Evolutionary conservation across 192 early-diverging fungal species (phyloP).

Genomic region (Allomyces arbusculus): DNA sequence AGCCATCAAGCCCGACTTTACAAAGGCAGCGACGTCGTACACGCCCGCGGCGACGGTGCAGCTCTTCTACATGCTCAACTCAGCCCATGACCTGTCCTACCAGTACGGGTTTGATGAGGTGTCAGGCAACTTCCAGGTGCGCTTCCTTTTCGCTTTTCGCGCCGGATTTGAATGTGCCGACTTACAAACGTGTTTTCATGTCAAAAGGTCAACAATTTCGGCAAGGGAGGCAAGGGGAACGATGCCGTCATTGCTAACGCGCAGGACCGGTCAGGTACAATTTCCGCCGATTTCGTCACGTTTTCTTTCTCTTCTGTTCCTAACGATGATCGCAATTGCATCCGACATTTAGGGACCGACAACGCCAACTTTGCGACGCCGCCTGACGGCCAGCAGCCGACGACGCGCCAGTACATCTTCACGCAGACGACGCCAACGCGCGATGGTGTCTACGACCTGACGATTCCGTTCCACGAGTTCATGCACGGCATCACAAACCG

Average conservation of each 20-base stretch:
- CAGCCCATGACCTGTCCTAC: no score
- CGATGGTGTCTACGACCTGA: conserved; percentile 75
- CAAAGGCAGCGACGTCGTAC: no score
- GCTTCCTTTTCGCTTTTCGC: no score
- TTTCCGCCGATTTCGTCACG: conserved; percentile 1
- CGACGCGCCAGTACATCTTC: conserved; percentile 94
- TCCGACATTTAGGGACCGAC: no score
- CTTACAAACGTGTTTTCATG: no score
- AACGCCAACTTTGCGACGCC: conserved; percentile 33
- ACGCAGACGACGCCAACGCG: conserved; percentile 43
- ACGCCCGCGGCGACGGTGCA: no score
- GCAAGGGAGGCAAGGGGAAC: conserved; percentile 9
- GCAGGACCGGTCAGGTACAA: conserved; percentile 22
- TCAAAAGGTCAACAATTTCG: conserved; percentile 7
- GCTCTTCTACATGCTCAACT: no score
- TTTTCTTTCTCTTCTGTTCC: no score
- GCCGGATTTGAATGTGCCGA: no score
- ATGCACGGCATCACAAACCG: conserved; percentile 80
- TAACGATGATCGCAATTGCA: no score
- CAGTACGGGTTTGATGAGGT: conserved; percentile 26
- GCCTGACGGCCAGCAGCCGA: conserved; percentile 69
- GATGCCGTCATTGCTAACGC: conserved; percentile 5
- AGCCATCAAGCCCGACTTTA: no score
- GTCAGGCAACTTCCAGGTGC: conserved; percentile 31
- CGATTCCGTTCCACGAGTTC: conserved; percentile 87